Conservation (phyloP, 345 rosid species). For the Psidium guajava region DNA sequence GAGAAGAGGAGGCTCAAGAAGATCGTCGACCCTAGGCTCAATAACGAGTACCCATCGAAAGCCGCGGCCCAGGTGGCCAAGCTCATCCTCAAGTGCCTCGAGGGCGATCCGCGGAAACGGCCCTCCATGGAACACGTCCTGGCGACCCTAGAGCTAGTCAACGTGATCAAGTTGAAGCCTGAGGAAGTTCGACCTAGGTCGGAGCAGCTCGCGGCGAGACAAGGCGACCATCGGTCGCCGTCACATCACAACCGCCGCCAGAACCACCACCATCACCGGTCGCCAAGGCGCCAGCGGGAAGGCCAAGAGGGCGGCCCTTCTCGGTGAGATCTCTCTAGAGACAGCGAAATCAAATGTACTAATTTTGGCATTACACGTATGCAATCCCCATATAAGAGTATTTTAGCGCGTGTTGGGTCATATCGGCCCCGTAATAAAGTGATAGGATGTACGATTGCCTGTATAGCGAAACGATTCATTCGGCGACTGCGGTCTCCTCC, state of each 20-base stretch:
- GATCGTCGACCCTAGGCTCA: constrained; percentile 63
- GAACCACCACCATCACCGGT: background rate
- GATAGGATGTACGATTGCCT: background rate
- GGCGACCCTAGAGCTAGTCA: constrained; percentile 21
- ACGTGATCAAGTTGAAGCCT: background rate
- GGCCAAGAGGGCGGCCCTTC: background rate
- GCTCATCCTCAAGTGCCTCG: constrained; percentile 40
- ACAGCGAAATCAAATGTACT: background rate
- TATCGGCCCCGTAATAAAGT: background rate
- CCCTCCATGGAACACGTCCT: constrained; percentile 68
- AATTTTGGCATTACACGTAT: background rate
- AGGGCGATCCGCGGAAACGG: constrained; percentile 49
- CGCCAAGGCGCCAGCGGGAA: background rate
- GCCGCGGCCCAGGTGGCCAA: constrained; percentile 36
- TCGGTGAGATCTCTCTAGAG: background rate
- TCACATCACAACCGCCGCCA: no score
- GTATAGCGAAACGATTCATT: background rate
- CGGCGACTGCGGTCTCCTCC: background rate
- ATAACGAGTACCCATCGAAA: constrained; percentile 30
- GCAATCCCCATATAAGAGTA: background rate
- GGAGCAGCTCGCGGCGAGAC: background rate
- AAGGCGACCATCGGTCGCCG: background rate
- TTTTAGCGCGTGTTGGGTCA: background rate
- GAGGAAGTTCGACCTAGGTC: background rate
- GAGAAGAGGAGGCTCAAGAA: constrained; percentile 44